A percentile compares a stretch with the other conserved stretches of the same genome.
These are phyloP conservation scores for Posidonia oceanica DNA, from an alignment of 116 monocot species.

Conservation along the genomic window DNA sequence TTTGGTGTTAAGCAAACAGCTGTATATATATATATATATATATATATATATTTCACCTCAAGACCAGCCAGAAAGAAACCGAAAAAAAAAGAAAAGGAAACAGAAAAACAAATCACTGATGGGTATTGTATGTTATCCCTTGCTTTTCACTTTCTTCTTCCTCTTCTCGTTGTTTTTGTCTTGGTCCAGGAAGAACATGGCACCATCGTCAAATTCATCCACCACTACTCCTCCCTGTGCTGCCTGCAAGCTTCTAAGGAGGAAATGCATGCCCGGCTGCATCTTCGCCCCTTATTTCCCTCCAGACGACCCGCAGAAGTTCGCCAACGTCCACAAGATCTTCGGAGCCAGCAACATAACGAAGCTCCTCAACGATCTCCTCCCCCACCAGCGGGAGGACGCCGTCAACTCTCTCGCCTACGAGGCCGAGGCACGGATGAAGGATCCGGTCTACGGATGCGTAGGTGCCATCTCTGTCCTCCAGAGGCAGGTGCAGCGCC, in stretches of 20 bases:
- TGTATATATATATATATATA: too few species aligned
- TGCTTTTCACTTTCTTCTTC: background rate
- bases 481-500: conserved; percentile 37
- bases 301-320: conserved; percentile 46
- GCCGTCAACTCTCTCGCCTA: conserved; percentile 45
- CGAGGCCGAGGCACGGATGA: conserved; percentile 43
- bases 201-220: conserved; percentile 19
- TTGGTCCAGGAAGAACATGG: background rate
- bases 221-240: conserved; percentile 35
- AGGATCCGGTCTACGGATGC: conserved; percentile 46
- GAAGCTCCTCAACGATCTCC: conserved; percentile 43
- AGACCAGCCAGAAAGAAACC: too few species aligned
- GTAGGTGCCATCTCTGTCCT: conserved; percentile 45
- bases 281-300: conserved; percentile 51
- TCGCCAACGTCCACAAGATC: conserved; percentile 42
- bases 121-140: background rate
- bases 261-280: conserved; percentile 44
- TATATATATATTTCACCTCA: too few species aligned
- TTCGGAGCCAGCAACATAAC: conserved; percentile 46
- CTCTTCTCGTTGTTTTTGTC: background rate
- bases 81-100: background rate
- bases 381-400: conserved; percentile 42
- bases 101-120: background rate
- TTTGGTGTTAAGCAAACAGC: too few species aligned
- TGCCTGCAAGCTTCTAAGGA: conserved; percentile 39